Base-by-base conservation (phyloP, 495 filamentous ascomycete species). In the Chaetomium cochliodes region DNA sequence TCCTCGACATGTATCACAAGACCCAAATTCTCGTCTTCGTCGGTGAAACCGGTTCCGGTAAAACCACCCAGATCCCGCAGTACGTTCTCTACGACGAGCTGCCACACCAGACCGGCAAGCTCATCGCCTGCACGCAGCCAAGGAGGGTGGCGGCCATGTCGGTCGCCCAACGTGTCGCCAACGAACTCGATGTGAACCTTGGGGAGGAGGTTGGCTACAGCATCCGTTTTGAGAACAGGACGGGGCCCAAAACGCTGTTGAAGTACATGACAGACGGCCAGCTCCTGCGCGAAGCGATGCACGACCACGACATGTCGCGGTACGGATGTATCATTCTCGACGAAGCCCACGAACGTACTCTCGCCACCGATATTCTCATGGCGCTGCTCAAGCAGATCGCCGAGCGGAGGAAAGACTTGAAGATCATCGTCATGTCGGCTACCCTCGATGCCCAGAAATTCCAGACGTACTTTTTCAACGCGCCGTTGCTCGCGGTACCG, bases 251-350 rank as follows among this genome's bases (percentile, higher is more conserved):
- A 77, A 99, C 96, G 11, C 84, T 97, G 46, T 80, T 99, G 55
- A 99, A 98, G 80, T 99, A 99, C 80, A 98, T 99, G 96, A 99
- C 96, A 33, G 96, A 99, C 75, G 96, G 96, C 87, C 98, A 98
- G 94, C 86, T 99, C 68, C 80, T 98, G 73, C 83, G 96, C 67
- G 96, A 99, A 80, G 92, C 96, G 39, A 99, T 99, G 96, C 87
- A 96, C 78, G 96, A 99, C 76, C 88, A 92, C 77, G 83, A 93
- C 68, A 82, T 99, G 68, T 85, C 85, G 22, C 88, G 93, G 13
- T 99, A 99, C 79, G 93, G 92, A 81, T 94, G 90, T 66, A 97
- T 99, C 73, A 99, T 99, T 73, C 87, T 99, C 64, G 96, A 99
- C 76, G 93, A 98, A 78, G 93, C 93, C 55, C 93, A 98, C 85